Evolutionary conservation across 202 grass and related monocot genomes (phyloP), one percentile per base, ranked within the genome.

Genomic region (Saccharum hybrid): DNA sequence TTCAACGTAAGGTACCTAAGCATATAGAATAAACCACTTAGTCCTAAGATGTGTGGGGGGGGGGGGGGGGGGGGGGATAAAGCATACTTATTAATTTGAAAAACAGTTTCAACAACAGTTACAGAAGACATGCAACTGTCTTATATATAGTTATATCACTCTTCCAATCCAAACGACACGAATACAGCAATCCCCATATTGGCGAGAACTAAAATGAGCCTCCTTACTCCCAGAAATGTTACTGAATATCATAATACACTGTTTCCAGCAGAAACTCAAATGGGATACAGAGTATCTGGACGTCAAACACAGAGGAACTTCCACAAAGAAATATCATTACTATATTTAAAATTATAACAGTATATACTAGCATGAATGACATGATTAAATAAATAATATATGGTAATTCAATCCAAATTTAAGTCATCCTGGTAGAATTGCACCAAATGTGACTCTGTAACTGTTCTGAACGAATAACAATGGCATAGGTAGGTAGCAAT

Each of bases 381-480:
- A 59, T 59, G 54, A 59, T 59, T 10, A 59, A 59, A 22, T 9
- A 59, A 59, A 59, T 59, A 82, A 77, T 14, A n/a, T 71, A 43
- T 78, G 63, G 51, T 23, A 64, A 5, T 3, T 82, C 34, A 16
- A 82, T 71, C 49, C 49, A 78, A 41, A 68, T 36, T 66, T 19
- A 82, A 82, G 9, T 16, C 22, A 10, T 60, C n/a, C 4, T 60
- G 56, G 56, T 67, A 57, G 36, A 74, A 19, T 60, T 73, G 38
- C 19, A 75, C 6, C 43, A 74, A 74, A 12, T 21, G 16, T 30
- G 13, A 19, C 54, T 60, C 56, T 23, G 0, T 42, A n/a, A 22
- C 54, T 22, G 56, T 59, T 59, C 8, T 59, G 22, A 22, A 22
- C 39, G 39, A 40, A 40, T 40, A 40, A 40, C 48, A 0, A 51